These are phyloP conservation scores for Cladosporium sp. DNA, from an alignment of 2,329 filamentous ascomycete genomes.

Conservation along the genomic window DNA sequence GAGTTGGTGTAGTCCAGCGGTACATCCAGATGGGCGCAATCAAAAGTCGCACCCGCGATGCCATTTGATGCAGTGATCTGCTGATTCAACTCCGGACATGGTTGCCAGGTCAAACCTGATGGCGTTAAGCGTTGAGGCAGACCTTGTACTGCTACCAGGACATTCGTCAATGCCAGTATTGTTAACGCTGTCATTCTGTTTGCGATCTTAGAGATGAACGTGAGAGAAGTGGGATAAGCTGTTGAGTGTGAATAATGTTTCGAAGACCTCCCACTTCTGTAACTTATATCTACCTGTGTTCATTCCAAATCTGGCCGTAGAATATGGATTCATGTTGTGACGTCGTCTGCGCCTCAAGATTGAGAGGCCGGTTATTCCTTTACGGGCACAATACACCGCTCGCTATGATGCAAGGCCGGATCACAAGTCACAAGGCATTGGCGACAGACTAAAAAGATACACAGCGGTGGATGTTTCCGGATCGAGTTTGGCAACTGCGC, in stretches of 20 bases:
- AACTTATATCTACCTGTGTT: background rate
- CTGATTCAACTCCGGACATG: background rate
- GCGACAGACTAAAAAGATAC: background rate
- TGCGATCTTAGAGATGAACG: background rate
- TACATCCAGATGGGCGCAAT: background rate
- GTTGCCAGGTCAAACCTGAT: background rate
- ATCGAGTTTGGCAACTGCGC: background rate
- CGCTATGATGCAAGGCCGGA: background rate
- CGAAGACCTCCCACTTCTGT: background rate
- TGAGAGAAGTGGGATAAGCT: background rate
- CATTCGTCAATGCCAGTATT: background rate
- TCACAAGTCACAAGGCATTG: background rate
- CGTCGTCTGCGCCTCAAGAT: background rate
- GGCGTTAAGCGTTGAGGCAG: background rate
- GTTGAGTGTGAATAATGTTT: background rate
- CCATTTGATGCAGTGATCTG: background rate
- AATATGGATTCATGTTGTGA: background rate
- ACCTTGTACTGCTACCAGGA: background rate
- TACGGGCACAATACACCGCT: background rate
- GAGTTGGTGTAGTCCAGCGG: conserved; percentile 16
- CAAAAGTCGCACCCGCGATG: conserved; percentile 21
- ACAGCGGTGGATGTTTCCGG: background rate
- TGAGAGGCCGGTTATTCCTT: background rate
- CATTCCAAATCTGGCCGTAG: background rate
- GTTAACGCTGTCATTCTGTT: background rate